Conservation (phyloP, 257 asterid genomes). For the Nicotiana otophora region DNA sequence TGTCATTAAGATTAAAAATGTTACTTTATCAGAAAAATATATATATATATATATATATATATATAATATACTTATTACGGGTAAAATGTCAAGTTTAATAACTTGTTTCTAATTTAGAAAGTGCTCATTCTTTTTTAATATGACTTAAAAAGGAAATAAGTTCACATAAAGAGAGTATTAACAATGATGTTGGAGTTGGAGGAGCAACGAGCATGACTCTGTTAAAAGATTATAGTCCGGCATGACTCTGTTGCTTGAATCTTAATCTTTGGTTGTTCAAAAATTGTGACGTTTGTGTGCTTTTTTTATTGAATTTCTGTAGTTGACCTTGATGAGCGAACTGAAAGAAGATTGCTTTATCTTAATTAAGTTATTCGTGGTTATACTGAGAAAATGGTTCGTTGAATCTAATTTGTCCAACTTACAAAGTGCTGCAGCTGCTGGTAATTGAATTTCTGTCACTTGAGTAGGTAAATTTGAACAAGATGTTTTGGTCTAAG, state of each 20-base stretch:
- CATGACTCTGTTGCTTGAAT: not conserved
- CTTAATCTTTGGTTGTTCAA: not conserved
- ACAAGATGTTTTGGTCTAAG: constrained; percentile 85
- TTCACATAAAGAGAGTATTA: no score
- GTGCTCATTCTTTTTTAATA: no score
- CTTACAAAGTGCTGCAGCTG: not conserved
- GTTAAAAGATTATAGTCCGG: no score
- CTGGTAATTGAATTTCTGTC: not conserved
- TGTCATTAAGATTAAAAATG: no score
- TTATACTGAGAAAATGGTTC: not conserved
- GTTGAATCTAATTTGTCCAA: not conserved
- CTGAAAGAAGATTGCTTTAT: not conserved
- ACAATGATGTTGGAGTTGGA: no score
- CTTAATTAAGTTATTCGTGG: not conserved
- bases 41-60: no score
- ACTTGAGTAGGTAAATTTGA: constrained; percentile 53
- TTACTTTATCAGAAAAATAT: no score
- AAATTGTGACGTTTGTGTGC: not conserved
- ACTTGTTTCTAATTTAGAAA: no score
- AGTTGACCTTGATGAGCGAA: not conserved
- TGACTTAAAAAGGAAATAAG: no score
- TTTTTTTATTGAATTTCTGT: not conserved
- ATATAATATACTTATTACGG: no score
- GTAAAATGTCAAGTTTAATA: no score
- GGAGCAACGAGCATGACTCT: no score